A percentile compares a stretch with the other conserved stretches of the same genome.
phyloP scores from a whole-genome alignment of 108 stramenopile species.

The Aureococcus anophagefferens region DNA sequence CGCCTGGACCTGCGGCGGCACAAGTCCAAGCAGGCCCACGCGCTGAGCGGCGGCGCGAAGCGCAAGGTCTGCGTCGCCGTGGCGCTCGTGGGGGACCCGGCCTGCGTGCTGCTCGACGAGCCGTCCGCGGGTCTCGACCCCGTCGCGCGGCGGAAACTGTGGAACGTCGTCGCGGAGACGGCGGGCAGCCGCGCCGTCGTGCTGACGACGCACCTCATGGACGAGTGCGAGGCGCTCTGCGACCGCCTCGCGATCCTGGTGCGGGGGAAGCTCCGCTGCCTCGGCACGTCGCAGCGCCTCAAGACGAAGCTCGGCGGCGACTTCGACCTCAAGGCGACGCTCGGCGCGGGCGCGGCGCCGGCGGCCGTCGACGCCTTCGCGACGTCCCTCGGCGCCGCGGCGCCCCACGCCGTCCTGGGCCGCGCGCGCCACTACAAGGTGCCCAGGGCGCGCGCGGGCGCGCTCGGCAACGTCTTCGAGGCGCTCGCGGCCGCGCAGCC shows the following conservation, averaged over 20 bases:
- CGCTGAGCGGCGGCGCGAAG: conserved; percentile 70
- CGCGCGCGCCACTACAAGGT: too few species aligned
- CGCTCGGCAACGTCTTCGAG: too few species aligned
- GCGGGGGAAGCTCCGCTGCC: conserved; percentile 55
- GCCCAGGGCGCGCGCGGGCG: too few species aligned
- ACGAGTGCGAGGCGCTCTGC: conserved; percentile 92
- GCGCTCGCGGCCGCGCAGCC: too few species aligned
- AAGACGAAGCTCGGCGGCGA: too few species aligned
- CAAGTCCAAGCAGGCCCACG: conserved; percentile 25
- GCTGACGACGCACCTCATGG: conserved; percentile 95
- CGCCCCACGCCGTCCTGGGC: too few species aligned
- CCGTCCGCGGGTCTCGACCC: conserved; percentile 84
- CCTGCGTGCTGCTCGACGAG: conserved; percentile 65
- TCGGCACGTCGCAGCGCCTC: background rate
- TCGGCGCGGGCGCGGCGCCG: too few species aligned
- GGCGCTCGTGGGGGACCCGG: conserved; percentile 64
- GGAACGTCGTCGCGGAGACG: conserved; percentile 5
- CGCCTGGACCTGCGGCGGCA: conserved; percentile 25
- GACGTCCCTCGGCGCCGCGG: too few species aligned
- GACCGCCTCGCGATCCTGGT: conserved; percentile 94
- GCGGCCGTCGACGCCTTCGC: too few species aligned
- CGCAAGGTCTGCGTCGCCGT: conserved; percentile 65
- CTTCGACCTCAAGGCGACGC: too few species aligned
- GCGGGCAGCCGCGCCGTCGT: conserved; percentile 55
- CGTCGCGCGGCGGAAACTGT: conserved; percentile 14